A percentile compares a stretch with the other conserved stretches of the same genome.
Conservation (phyloP, 1,284 basidiomycete species). For the Leccinum solheimii region DNA sequence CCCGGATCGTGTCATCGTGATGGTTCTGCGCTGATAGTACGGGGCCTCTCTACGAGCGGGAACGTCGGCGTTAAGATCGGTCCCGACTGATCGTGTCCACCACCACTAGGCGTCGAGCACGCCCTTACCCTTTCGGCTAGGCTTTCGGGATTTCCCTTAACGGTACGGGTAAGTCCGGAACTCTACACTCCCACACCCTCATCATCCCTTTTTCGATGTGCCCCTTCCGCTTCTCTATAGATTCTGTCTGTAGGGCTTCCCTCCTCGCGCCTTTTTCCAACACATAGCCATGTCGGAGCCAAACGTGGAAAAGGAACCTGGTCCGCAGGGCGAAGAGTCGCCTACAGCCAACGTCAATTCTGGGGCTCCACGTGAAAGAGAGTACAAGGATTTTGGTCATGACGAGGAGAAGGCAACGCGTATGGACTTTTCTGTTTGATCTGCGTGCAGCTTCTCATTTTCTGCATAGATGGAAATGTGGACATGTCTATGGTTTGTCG, state of each 20-base stretch:
- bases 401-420: conserved; percentile 71
- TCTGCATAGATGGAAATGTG: conserved; percentile 70
- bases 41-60: no score
- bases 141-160: no score
- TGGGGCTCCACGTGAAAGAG: conserved; percentile 70
- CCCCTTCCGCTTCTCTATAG: no score
- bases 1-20: conserved; percentile 52
- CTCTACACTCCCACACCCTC: no score
- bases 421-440: conserved; percentile 41
- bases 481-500: conserved; percentile 73
- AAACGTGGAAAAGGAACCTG: conserved; percentile 63
- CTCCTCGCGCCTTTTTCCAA: background rate
- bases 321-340: conserved; percentile 47
- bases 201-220: no score
- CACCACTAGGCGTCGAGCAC: no score
- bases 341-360: conserved; percentile 32
- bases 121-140: no score
- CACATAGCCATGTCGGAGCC: conserved; percentile 38
- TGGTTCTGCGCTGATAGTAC: no score
- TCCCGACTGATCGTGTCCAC: no score
- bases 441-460: conserved; percentile 2
- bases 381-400: conserved; percentile 91
- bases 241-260: conserved; percentile 27
- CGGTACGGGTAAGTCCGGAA: no score
- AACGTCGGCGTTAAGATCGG: no score